Percentiles rank a stretch among this genome's conserved stretches.
Conservation (phyloP, 192 early-diverging fungal genomes). For the Linnemannia schmuckeri region DNA sequence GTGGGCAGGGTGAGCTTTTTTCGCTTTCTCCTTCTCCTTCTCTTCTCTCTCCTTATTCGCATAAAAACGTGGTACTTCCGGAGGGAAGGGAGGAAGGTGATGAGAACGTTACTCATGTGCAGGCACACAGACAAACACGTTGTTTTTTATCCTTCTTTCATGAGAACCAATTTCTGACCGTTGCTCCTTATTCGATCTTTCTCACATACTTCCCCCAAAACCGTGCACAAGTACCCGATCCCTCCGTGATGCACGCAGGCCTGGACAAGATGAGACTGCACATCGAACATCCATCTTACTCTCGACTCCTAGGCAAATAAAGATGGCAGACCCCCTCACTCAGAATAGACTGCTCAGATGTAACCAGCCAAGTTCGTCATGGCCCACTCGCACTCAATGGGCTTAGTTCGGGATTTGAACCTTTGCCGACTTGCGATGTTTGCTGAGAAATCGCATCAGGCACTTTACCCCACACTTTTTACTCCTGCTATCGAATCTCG, state of each 20-base stretch:
- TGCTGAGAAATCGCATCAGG: conserved; percentile 14
- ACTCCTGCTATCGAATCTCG: neutral
- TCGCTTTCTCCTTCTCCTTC: neutral
- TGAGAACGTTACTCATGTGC: conserved; percentile 1
- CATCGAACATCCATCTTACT: no score
- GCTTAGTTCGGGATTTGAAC: conserved; percentile 17
- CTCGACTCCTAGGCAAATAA: no score
- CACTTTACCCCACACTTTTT: conserved; percentile 15
- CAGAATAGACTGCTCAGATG: neutral
- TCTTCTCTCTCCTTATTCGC: neutral
- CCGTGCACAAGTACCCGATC: neutral
- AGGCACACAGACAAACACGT: neutral
- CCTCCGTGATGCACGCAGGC: neutral
- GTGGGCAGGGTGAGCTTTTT: neutral
- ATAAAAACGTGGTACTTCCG: neutral
- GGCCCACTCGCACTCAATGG: conserved; percentile 11
- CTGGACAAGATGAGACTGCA: neutral
- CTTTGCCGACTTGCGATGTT: neutral
- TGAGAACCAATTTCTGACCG: neutral
- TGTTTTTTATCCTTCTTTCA: neutral
- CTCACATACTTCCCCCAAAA: neutral
- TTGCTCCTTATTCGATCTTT: neutral
- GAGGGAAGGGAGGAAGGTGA: neutral
- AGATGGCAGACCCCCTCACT: neutral
- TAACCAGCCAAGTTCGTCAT: neutral